Evolutionary conservation across 2,329 filamentous ascomycete species (phyloP), one percentile per base, ranked within the genome.

Genomic region (Clonostachys rhizophaga): DNA sequence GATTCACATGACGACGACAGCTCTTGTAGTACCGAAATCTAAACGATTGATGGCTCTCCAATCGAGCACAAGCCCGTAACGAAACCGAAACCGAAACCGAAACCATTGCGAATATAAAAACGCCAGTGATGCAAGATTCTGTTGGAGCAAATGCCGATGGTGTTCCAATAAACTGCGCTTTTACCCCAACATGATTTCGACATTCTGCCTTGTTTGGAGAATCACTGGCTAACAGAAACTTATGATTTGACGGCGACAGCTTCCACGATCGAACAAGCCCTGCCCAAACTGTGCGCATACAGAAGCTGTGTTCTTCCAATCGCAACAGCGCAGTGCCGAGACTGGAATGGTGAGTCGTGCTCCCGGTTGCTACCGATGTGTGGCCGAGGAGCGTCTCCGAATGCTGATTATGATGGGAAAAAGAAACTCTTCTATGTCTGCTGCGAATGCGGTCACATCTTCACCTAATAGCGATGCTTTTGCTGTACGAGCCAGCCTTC

Each of bases 291-390:
- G 95, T 76, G 79, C 81, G 55, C 87, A 94, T 67, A 83, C 84
- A 57, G 91, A 97, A 71, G 91, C 91, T 42, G 95, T 99, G 50
- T 99, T 96, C 74, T 99, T 99, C 76, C 94, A 99, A 74, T 96
- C 91, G 52, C 94, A 99, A 66, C 91, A 97, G 74, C 87, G 94
- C 69, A 96, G 87, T 57, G 89, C 90, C 43, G 91, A 97, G 69
- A 99, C 94, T 41, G 94, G 94, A 73, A 99, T 99, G 94, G 94
- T 97, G 70, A 77, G 87, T 60, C 46, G 42, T 17, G 48, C 20
- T 40, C 43, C 33, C 40, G 24, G 47, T 11, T 20, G 18, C 37
- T 24, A 39, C 30, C 39, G 40, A n/a, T 17, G n/a, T 49, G 14
- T 47, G 43, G 44, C 45, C 42, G 24, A 43, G 20, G 18, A 39